Evolutionary conservation across 331 rosid species (phyloP).

Genomic region (Telfairia occidentalis): DNA sequence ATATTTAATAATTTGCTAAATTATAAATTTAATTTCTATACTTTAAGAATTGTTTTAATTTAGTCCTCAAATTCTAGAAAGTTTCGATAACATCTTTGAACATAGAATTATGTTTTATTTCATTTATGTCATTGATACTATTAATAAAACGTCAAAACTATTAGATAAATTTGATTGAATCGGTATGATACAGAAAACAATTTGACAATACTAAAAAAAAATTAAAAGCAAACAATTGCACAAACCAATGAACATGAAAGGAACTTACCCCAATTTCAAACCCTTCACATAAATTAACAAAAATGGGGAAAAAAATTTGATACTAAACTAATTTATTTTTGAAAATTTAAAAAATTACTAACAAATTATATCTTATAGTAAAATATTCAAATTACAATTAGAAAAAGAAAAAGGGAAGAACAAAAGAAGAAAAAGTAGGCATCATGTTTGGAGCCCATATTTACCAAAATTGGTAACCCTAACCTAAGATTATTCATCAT

Average conservation of each 20-base stretch:
- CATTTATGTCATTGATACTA: too few relatives aligned
- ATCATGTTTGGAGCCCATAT: not conserved
- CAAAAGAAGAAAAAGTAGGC: not conserved
- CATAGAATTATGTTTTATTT: not conserved
- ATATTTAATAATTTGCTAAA: too few relatives aligned
- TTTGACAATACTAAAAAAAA: too few relatives aligned
- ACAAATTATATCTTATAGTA: not conserved
- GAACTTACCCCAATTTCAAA: not conserved
- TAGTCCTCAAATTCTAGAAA: not conserved
- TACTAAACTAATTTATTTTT: too few relatives aligned
- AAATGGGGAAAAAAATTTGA: not conserved
- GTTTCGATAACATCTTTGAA: not conserved
- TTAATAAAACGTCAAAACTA: too few relatives aligned
- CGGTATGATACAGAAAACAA: too few relatives aligned
- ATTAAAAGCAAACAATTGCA: not conserved
- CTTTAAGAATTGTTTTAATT: too few relatives aligned
- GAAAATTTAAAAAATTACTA: too few relatives aligned
- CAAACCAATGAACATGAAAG: not conserved
- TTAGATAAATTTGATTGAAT: too few relatives aligned
- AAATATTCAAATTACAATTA: not conserved
- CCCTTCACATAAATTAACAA: not conserved
- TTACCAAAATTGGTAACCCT: not conserved
- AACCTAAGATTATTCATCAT: not conserved
- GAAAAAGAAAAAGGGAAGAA: too few relatives aligned
- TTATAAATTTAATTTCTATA: too few relatives aligned